Percentiles rank a stretch among this genome's conserved stretches.
phyloP scores from a whole-genome alignment of 148 eudicot species.

The Rhododendron griersonianum region DNA sequence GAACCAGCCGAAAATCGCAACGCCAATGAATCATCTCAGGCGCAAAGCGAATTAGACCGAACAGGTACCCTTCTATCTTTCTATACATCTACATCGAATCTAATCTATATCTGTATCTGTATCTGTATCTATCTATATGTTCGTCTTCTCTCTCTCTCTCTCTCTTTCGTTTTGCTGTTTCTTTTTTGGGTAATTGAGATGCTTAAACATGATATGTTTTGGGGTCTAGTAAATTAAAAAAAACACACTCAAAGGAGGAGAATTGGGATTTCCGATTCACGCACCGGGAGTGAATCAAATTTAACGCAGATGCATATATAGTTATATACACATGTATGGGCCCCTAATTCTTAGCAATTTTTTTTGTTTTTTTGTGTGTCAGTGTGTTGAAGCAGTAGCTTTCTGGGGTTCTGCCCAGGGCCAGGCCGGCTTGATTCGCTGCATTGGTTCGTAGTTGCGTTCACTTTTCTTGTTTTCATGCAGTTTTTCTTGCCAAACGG shows the following conservation, averaged over 20 bases:
- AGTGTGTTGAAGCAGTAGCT: not conserved
- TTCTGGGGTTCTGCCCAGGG: not conserved
- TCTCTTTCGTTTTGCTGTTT: not conserved
- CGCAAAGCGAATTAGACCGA: not conserved
- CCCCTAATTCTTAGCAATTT: no score
- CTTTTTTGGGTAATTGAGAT: not conserved
- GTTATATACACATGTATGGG: no score
- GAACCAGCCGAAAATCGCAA: not conserved
- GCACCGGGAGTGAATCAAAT: not conserved
- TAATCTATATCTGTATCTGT: no score
- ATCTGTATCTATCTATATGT: not conserved
- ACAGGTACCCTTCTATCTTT: not conserved
- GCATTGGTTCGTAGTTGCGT: not conserved
- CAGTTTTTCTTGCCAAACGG: not conserved
- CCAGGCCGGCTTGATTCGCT: not conserved
- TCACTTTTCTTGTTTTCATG: not conserved
- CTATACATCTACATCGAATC: not conserved
- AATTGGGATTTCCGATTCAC: not conserved
- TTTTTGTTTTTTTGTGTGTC: not conserved
- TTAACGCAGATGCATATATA: no score
- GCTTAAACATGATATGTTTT: not conserved
- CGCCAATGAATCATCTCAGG: not conserved
- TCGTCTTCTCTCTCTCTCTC: not conserved
- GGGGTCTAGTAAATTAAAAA: not conserved
- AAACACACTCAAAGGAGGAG: not conserved